Evolutionary conservation across 208 protist genomes (phyloP), one percentile per base, ranked within the genome.

Genomic region (Angomonas deanei): DNA sequence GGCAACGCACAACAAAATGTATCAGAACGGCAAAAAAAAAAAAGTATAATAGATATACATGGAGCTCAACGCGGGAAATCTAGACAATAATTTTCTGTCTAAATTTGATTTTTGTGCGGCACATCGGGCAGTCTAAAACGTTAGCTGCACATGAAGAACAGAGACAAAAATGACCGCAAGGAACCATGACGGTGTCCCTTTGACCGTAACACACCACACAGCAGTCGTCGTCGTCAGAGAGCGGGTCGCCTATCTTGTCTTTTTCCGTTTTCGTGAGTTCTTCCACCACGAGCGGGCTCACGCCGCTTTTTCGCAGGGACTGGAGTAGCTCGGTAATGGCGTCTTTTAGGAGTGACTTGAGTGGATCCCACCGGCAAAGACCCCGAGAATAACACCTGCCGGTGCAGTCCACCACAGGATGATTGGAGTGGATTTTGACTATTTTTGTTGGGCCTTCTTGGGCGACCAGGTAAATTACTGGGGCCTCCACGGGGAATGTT

Each of bases 131-230:
- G 15, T 73, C 68, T 15, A 39, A 63, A 19, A 87, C 64, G 50
- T 81, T 84, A 0, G 74, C 63, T 11, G 77, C 76, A 21, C 81
- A 87, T 1, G 60, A 64, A 8, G 67, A 50, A 34, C 81, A 87
- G 4, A 80, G 27, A 47, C 81, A 87, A 42, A 67, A 84, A 32
- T 87, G 81, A 1, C 81, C 81, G 30, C 81, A 87, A 0, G 81
- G 81, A 0, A 87, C 72, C 1, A 87, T 57, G 15, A 87, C 74
- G 3, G 74, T 83, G 42, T 83, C 71, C 32, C 67, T 73, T 26
- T 57, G 50, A 5, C 15, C 54, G 47, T 78, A 78, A 52, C 81
- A 87, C 0, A 84, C 64, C 21, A 87, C 56, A 31, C 81, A 87
- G 13, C 32, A 50, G 13, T 70, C 65, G n/a, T 55, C 62, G 0